Evolutionary conservation across 1,139 yeast species (phyloP).

Genomic region (Casaregolazyma suthepensis): DNA sequence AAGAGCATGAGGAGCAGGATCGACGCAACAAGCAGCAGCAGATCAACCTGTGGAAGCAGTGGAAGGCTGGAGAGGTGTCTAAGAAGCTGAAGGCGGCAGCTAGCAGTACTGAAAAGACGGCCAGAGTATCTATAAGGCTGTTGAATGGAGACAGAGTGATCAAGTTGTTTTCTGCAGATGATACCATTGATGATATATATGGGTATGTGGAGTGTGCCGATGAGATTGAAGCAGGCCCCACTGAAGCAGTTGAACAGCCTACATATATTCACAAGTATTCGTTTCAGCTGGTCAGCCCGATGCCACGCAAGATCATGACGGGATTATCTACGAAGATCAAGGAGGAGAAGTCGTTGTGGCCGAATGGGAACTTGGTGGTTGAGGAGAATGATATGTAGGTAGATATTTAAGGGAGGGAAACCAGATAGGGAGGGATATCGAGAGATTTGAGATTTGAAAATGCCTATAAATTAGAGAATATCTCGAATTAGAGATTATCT

Average conservation of each 20-base stretch:
- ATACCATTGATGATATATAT: constrained; percentile 57
- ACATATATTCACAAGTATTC: constrained; percentile 39
- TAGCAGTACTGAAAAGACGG: constrained; percentile 18
- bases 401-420: not conserved
- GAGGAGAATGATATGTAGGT: constrained; percentile 31
- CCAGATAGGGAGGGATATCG: not conserved
- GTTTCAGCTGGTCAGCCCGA: constrained; percentile 48
- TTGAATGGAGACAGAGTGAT: constrained; percentile 59
- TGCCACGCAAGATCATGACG: constrained; percentile 43
- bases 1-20: constrained; percentile 21
- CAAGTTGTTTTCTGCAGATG: constrained; percentile 45
- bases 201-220: constrained; percentile 49
- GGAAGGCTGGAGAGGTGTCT: constrained; percentile 20
- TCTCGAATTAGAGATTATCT: no score
- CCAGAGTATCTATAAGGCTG: constrained; percentile 45
- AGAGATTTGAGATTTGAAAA: not conserved
- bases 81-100: constrained; percentile 2
- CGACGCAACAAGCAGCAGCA: constrained; percentile 10
- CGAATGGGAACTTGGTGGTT: constrained; percentile 55
- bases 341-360: constrained; percentile 46
- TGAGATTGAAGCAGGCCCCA: constrained; percentile 16
- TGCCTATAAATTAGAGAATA: not conserved
- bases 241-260: constrained; percentile 15
- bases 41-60: constrained; percentile 23
- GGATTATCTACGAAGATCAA: constrained; percentile 33